phyloP scores from a whole-genome alignment of 305 asterid genomes.

The Plantago rigida region DNA sequence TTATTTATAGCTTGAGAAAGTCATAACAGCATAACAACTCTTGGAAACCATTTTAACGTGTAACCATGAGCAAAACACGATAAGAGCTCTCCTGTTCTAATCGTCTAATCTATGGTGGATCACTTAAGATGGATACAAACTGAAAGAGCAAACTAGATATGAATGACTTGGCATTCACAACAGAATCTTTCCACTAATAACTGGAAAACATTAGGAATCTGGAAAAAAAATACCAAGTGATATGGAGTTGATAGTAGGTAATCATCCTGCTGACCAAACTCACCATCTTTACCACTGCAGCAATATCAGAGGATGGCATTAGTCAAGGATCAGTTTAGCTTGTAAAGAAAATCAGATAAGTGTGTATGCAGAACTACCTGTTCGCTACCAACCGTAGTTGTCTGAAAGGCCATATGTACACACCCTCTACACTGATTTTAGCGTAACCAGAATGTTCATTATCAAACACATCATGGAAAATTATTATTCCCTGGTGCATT shows the following conservation, averaged over 20 bases:
- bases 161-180: neutral
- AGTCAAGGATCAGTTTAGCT: constrained; percentile 5
- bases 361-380: constrained; percentile 41
- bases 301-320: constrained; percentile 21
- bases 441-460: constrained; percentile 71
- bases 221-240: constrained; percentile 62
- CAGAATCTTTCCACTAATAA: constrained; percentile 3
- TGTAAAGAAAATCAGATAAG: neutral
- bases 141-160: neutral
- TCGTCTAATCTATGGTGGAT: neutral
- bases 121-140: neutral
- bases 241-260: constrained; percentile 83
- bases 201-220: constrained; percentile 15
- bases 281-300: constrained; percentile 86
- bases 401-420: constrained; percentile 99
- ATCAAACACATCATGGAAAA: constrained; percentile 87
- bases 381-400: constrained; percentile 87
- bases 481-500: constrained; percentile 62
- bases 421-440: constrained; percentile 91
- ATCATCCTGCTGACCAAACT: constrained; percentile 77
- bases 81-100: neutral
- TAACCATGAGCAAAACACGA: no score
- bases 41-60: no score
- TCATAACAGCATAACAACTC: no score
- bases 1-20: neutral